phyloP scores from a whole-genome alignment of 192 early-diverging fungal genomes.

The Podila epicladia region DNA sequence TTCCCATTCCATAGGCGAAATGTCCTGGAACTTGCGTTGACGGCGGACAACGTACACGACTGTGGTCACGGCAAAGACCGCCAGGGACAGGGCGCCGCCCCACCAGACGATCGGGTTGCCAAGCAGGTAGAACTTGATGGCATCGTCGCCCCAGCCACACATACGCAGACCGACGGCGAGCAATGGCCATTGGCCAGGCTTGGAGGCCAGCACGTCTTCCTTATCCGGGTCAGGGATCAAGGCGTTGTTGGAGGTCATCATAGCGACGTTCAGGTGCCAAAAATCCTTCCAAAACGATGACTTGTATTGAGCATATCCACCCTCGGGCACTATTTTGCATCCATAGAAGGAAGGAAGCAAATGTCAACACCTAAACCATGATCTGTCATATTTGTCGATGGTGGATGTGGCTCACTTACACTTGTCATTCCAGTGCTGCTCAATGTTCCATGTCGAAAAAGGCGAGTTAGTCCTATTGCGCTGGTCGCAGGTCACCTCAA shows the following conservation, averaged over 20 bases:
- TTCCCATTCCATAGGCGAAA: constrained; percentile 63
- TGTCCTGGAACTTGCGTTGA: constrained; percentile 72
- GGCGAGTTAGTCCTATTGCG: constrained; percentile 62
- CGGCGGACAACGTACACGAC: constrained; percentile 69
- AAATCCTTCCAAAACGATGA: constrained; percentile 87
- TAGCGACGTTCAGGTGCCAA: constrained; percentile 90
- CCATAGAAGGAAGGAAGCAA: constrained; percentile 9
- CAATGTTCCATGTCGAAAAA: constrained; percentile 94
- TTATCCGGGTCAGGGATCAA: constrained; percentile 93
- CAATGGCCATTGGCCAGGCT: constrained; percentile 91
- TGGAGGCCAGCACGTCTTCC: constrained; percentile 82
- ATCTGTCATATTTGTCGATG: no score
- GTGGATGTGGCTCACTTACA: constrained; percentile 51
- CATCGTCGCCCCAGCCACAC: constrained; percentile 89
- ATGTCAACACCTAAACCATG: neutral
- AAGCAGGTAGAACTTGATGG: constrained; percentile 91
- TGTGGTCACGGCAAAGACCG: constrained; percentile 57
- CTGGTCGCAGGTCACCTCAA: constrained; percentile 90
- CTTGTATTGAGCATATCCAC: constrained; percentile 67
- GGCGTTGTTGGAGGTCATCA: constrained; percentile 98
- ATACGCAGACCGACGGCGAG: constrained; percentile 89
- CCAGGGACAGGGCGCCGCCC: constrained; percentile 65
- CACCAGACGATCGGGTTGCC: constrained; percentile 97
- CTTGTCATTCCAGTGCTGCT: constrained; percentile 82
- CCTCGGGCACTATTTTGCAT: constrained; percentile 71